Percentiles rank a stretch among this genome's conserved stretches.
Conservation (phyloP, 2,329 filamentous ascomycete species). For the Pseudogymnoascus sp. region DNA sequence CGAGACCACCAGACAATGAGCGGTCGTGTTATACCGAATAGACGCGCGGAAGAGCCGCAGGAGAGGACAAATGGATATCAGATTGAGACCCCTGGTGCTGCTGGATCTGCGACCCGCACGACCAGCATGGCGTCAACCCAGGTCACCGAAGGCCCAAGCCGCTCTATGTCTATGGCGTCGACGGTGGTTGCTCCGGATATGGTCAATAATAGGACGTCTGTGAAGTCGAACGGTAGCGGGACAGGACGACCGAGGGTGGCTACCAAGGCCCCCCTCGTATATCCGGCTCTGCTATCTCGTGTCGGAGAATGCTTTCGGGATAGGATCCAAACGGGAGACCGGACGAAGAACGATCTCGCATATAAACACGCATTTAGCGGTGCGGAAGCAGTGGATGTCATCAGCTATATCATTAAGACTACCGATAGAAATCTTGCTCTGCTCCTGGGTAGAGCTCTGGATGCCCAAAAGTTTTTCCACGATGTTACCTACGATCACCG, state of each 20-base stretch:
- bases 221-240: conserved; percentile 23
- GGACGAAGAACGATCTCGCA: conserved; percentile 91
- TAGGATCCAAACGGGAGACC: conserved; percentile 75
- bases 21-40: conserved; percentile 79
- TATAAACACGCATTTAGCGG: conserved; percentile 98
- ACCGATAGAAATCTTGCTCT: conserved; percentile 91
- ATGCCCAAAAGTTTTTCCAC: conserved; percentile 98
- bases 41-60: conserved; percentile 35
- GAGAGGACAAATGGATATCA: conserved; percentile 11
- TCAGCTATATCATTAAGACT: conserved; percentile 94
- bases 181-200: conserved; percentile 56
- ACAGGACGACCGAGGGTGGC: conserved; percentile 21
- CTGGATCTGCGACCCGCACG: conserved; percentile 46
- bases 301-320: conserved; percentile 90
- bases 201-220: conserved; percentile 34
- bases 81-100: conserved; percentile 15
- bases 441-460: conserved; percentile 79
- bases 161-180: conserved; percentile 91
- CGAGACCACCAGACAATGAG: conserved; percentile 87
- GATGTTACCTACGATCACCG: conserved; percentile 98
- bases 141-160: conserved; percentile 34
- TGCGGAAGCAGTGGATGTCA: conserved; percentile 87
- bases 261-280: conserved; percentile 70
- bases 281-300: conserved; percentile 85
- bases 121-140: conserved; percentile 48